A percentile compares a stretch with the other conserved stretches of the same genome.
Conservation (phyloP, 2,329 filamentous ascomycete genomes). For the Neospermospora avenae region DNA sequence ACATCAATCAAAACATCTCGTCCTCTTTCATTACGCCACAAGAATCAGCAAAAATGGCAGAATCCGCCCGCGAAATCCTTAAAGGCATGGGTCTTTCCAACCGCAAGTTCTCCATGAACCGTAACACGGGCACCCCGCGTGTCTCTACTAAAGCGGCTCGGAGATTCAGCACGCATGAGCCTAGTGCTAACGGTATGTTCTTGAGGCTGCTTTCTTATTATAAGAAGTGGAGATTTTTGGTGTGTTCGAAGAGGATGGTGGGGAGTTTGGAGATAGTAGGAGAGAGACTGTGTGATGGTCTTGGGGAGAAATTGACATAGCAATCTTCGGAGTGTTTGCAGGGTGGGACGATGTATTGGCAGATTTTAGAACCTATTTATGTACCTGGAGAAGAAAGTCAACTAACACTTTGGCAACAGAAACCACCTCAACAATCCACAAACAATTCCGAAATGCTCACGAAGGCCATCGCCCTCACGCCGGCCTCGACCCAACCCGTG, state of each 20-base stretch:
- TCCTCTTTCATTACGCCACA: too few relatives aligned
- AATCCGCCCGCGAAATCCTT: slow-evolving; percentile 3
- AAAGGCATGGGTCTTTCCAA: slow-evolving; percentile 42
- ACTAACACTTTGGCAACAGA: slow-evolving; percentile 51
- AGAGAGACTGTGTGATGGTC: too few relatives aligned
- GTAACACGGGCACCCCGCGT: slow-evolving; percentile 60
- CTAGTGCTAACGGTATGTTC: slow-evolving; percentile 53
- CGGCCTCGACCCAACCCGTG: slow-evolving; percentile 81
- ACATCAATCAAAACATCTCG: background rate
- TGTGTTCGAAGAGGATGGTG: too few relatives aligned
- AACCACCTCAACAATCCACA: slow-evolving; percentile 77
- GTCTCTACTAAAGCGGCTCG: slow-evolving; percentile 40
- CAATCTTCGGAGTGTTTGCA: background rate
- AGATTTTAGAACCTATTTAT: background rate
- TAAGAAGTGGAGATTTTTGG: too few relatives aligned
- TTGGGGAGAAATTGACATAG: background rate
- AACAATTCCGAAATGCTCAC: slow-evolving; percentile 84
- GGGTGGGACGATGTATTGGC: background rate
- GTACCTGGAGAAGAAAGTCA: background rate
- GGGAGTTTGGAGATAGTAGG: background rate
- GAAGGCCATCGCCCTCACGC: slow-evolving; percentile 89
- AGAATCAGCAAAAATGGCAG: slow-evolving; percentile 10
- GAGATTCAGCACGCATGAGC: slow-evolving; percentile 57
- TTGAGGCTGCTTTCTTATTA: background rate
- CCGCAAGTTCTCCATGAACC: slow-evolving; percentile 66